Evolutionary conservation across 2,329 filamentous ascomycete species (phyloP).

Genomic region (Alternaria panax): DNA sequence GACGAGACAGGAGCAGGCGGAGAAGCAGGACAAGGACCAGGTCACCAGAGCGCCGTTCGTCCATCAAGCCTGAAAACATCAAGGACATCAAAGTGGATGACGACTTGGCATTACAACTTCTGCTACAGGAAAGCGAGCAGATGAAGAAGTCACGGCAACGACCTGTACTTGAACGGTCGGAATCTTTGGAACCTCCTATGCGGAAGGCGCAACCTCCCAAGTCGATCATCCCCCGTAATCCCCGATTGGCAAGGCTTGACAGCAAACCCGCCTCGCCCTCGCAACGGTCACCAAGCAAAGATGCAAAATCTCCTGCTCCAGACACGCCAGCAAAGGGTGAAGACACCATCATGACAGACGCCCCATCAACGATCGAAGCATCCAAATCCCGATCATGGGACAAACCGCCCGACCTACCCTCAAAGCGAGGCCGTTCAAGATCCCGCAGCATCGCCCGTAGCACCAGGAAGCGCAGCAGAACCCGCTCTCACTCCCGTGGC

Average conservation of each 20-base stretch:
- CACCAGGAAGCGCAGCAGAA: conserved; percentile 38
- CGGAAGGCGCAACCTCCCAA: conserved; percentile 48
- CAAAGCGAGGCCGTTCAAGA: conserved; percentile 38
- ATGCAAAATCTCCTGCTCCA: conserved; percentile 14
- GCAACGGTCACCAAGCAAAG: conserved; percentile 35
- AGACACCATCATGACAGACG: conserved; percentile 40
- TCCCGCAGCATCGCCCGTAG: conserved; percentile 42
- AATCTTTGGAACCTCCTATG: conserved; percentile 49
- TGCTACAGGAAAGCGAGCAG: conserved; percentile 49
- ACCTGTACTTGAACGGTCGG: conserved; percentile 48
- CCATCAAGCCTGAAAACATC: conserved; percentile 44
- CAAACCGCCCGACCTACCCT: conserved; percentile 30
- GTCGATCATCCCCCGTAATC: conserved; percentile 47
- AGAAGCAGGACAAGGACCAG: conserved; percentile 32
- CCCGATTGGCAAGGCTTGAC: conserved; percentile 43
- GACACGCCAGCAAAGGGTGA: conserved; percentile 29
- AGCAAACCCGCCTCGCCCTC: conserved; percentile 36
- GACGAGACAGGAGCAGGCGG: conserved; percentile 32
- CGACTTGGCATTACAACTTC: conserved; percentile 43
- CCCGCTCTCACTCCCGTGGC: conserved; percentile 43
- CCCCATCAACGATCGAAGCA: conserved; percentile 25
- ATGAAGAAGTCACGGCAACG: conserved; percentile 49
- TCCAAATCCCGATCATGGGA: conserved; percentile 34
- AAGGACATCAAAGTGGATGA: conserved; percentile 51
- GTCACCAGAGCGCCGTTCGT: conserved; percentile 33